Evolutionary conservation across 2,329 filamentous ascomycete genomes (phyloP), one percentile per base, ranked within the genome.

Genomic region (Chaetomiaceae sp.): DNA sequence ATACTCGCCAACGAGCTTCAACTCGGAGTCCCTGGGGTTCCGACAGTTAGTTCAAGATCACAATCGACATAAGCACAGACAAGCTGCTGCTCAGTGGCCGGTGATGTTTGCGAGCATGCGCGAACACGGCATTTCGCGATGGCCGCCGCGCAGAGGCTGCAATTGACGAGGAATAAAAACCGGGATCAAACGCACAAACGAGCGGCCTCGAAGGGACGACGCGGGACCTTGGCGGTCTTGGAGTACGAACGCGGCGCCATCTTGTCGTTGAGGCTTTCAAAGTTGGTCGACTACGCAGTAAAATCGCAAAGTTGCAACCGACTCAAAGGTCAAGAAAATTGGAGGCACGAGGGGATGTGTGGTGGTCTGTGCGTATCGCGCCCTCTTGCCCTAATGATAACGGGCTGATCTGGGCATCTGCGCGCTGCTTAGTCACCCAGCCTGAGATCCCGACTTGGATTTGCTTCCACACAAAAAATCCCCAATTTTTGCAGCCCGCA

Each of bases 1-100:
- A 84, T 95, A 99, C 83, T 99, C 94, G 80, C 94, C 94, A 72
- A 99, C 92, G 78, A 94, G 87, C 89, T 99, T 99, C 79, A 99
- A 81, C 83, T 99, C 94, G 73, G 91, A 90, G 83, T 99, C 94
- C 82, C 94, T 97, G 81, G 73, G 69, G 66, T 65, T 64, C 69
- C 62, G 46, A 73, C 71, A 70, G 81, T 88, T 84, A 87, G 87
- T 88, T 79, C 80, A 75, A 66, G 64, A 75, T 84, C 80, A 85
- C 82, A 85, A 82, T 82, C 88, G 92, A 96, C 91, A 75, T 97
- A 81, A 91, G 85, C 84, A 89, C 89, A 95, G 90, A 72, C 90
- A 91, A 89, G 91, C 92, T 96, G 87, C 75, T 83, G 82, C 85
- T 95, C 87, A 97, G 87, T 97, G 94, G 92, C 87, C 90, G 84